Evolutionary conservation across 1,284 basidiomycete genomes (phyloP).

Genomic region (Gastroboletus turbinatus): DNA sequence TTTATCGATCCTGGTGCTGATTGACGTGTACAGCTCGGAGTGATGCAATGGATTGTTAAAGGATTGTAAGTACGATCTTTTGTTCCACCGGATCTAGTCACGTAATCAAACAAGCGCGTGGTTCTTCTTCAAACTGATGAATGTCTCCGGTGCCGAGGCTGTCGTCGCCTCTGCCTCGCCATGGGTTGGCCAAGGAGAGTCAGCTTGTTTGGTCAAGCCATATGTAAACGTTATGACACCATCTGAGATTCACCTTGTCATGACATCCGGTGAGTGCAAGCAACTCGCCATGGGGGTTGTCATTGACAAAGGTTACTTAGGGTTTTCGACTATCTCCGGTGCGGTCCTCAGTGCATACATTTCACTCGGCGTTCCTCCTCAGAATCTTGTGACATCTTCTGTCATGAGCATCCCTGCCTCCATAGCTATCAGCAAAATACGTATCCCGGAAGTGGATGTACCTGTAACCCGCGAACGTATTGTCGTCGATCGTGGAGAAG

Average conservation of each 20-base stretch:
- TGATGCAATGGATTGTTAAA: conserved; percentile 87
- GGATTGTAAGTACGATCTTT: conserved; percentile 54
- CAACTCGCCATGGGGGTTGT: background rate
- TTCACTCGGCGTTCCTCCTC: conserved; percentile 75
- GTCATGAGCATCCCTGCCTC: conserved; percentile 95
- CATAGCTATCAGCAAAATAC: conserved; percentile 87
- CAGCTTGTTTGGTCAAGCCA: conserved; percentile 80
- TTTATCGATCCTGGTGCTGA: background rate
- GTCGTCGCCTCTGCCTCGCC: conserved; percentile 90
- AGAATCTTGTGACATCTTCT: conserved; percentile 85
- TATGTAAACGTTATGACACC: conserved; percentile 88
- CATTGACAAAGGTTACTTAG: conserved; percentile 28
- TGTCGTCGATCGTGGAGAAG: conserved; percentile 73
- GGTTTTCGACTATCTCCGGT: conserved; percentile 88
- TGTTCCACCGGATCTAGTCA: background rate
- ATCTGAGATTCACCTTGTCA: conserved; percentile 85
- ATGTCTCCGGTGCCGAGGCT: conserved; percentile 87
- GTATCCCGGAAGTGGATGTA: conserved; percentile 80
- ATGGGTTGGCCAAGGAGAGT: conserved; percentile 89
- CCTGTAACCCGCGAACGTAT: conserved; percentile 83
- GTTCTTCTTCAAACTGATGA: conserved; percentile 90
- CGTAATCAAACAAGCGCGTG: conserved; percentile 57
- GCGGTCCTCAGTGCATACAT: conserved; percentile 88
- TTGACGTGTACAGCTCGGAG: conserved; percentile 49
- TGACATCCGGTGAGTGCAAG: conserved; percentile 72